phyloP scores from a whole-genome alignment of 2,329 filamentous ascomycete genomes.

The Trichoderma semiorbis region DNA sequence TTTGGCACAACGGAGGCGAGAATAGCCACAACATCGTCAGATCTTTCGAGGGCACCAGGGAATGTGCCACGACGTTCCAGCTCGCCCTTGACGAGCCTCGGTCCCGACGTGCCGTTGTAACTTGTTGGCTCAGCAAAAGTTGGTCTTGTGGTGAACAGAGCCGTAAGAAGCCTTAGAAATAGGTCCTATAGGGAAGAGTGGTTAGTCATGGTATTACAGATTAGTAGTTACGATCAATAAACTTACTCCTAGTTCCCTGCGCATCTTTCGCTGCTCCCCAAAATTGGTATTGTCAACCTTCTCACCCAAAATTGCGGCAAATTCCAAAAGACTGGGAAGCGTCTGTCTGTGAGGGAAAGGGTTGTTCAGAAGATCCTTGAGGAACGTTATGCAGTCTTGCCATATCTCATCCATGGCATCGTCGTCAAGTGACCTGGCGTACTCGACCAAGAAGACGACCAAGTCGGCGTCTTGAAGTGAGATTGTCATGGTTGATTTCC shows the following conservation, averaged over 20 bases:
- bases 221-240: background rate
- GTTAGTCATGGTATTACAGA: background rate
- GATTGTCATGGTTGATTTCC: slow-evolving; percentile 85
- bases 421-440: slow-evolving; percentile 85
- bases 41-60: slow-evolving; percentile 43
- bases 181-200: slow-evolving; percentile 60
- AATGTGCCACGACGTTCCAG: slow-evolving; percentile 37
- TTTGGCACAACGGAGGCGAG: slow-evolving; percentile 75
- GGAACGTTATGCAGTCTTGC: slow-evolving; percentile 87
- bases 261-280: slow-evolving; percentile 89
- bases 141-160: slow-evolving; percentile 89
- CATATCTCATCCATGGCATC: slow-evolving; percentile 98
- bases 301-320: slow-evolving; percentile 82
- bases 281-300: slow-evolving; percentile 99
- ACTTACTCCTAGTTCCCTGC: slow-evolving; percentile 78
- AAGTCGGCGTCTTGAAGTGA: slow-evolving; percentile 79
- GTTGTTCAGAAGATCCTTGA: slow-evolving; percentile 86
- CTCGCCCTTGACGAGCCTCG: slow-evolving; percentile 37
- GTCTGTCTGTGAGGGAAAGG: slow-evolving; percentile 94
- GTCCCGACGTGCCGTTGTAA: slow-evolving; percentile 32
- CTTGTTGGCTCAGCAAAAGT: slow-evolving; percentile 59
- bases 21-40: slow-evolving; percentile 76
- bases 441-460: slow-evolving; percentile 85
- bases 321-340: slow-evolving; percentile 79
- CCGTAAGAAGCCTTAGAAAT: slow-evolving; percentile 80